These are phyloP conservation scores for Geotrichum citri-aurantii DNA, from an alignment of 1,139 yeast species.

Conservation along the genomic window DNA sequence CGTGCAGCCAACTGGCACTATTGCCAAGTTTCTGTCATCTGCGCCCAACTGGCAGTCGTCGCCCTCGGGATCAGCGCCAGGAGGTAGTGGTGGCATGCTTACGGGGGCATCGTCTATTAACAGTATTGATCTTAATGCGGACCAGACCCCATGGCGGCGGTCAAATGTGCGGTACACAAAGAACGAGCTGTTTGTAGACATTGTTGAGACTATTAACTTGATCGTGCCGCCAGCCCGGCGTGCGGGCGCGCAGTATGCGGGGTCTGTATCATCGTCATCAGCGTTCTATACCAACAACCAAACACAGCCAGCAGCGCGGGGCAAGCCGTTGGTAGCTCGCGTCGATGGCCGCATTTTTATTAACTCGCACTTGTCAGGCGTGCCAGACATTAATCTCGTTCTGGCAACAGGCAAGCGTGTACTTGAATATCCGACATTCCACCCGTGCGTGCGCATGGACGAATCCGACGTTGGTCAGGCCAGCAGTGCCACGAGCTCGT, in stretches of 20 bases:
- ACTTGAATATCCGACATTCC: conserved; percentile 42
- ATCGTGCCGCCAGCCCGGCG: conserved; percentile 34
- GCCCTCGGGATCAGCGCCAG: background rate
- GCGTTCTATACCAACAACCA: conserved; percentile 32
- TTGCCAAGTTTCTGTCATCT: conserved; percentile 28
- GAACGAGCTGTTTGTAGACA: conserved; percentile 78
- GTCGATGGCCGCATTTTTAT: conserved; percentile 62
- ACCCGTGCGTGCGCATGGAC: conserved; percentile 45
- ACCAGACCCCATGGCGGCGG: conserved; percentile 66
- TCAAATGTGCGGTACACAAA: conserved; percentile 58
- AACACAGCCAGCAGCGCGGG: conserved; percentile 20
- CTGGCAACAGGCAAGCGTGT: conserved; percentile 40
- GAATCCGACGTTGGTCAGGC: conserved; percentile 14
- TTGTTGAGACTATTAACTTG: conserved; percentile 54
- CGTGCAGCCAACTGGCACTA: conserved; percentile 49
- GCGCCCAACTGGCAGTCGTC: conserved; percentile 14
- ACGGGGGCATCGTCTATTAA: conserved; percentile 5
- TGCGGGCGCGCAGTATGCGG: conserved; percentile 14
- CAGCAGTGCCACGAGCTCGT: conserved; percentile 23
- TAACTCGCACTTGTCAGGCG: conserved; percentile 65
- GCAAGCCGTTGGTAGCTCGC: conserved; percentile 48
- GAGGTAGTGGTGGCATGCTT: background rate
- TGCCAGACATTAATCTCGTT: conserved; percentile 60
- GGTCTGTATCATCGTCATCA: conserved; percentile 26
- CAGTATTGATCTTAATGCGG: conserved; percentile 3